phyloP scores from a whole-genome alignment of 208 protist genomes.

The Borovskyia barvae region DNA sequence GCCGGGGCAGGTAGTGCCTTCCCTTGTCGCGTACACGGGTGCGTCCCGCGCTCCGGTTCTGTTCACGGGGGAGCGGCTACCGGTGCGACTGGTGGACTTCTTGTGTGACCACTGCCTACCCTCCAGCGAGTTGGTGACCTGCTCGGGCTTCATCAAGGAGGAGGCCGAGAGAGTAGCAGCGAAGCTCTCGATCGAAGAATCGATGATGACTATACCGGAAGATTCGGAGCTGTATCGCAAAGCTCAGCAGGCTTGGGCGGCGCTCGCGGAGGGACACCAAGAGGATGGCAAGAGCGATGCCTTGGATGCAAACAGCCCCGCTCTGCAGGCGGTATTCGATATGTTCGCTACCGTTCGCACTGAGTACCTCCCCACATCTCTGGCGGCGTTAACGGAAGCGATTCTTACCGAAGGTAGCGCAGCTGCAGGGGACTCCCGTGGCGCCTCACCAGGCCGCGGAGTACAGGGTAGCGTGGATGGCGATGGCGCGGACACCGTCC shows the following conservation, averaged over 20 bases:
- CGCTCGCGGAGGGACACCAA: background rate
- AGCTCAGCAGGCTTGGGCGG: background rate
- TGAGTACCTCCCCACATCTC: too few species aligned
- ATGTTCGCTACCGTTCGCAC: too few species aligned
- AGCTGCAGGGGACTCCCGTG: background rate
- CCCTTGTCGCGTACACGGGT: slow-evolving; percentile 35
- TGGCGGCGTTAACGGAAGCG: background rate
- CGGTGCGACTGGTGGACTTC: slow-evolving; percentile 1
- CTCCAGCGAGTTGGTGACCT: slow-evolving; percentile 1
- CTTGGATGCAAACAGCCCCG: too few species aligned
- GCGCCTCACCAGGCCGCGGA: too few species aligned
- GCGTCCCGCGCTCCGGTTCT: background rate
- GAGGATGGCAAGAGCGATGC: too few species aligned
- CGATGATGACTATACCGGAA: slow-evolving; percentile 12
- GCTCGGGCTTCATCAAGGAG: slow-evolving; percentile 4
- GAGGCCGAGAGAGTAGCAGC: slow-evolving; percentile 5
- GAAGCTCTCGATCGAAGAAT: background rate
- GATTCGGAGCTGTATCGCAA: background rate
- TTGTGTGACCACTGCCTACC: slow-evolving; percentile 20
- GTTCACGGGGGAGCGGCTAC: background rate
- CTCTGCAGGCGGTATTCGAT: too few species aligned
- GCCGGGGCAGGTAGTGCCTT: slow-evolving; percentile 36
- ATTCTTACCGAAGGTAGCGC: background rate
- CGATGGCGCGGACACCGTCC: too few species aligned
- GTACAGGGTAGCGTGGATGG: too few species aligned